These are phyloP conservation scores for Claviceps monticola DNA, from an alignment of 2,329 filamentous ascomycete species.

Conservation along the genomic window DNA sequence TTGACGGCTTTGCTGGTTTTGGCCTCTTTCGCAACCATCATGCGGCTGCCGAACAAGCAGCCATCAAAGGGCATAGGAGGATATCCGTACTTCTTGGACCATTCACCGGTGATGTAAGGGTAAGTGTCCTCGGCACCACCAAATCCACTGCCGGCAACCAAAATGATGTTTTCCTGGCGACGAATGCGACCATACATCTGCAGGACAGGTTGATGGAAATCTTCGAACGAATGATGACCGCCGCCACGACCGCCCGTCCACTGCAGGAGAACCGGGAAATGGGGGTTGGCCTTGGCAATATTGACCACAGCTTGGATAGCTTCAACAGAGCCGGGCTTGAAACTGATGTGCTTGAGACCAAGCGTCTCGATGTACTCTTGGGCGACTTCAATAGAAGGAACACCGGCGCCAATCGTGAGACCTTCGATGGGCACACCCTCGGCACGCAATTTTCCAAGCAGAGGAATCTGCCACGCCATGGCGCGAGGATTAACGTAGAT, in stretches of 20 bases:
- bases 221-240: constrained; percentile 88
- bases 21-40: constrained; percentile 91
- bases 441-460: constrained; percentile 64
- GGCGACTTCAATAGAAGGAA: constrained; percentile 84
- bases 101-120: constrained; percentile 78
- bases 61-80: constrained; percentile 92
- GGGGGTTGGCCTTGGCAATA: constrained; percentile 85
- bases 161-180: constrained; percentile 71
- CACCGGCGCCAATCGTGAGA: constrained; percentile 82
- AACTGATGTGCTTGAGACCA: constrained; percentile 81
- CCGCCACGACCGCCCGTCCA: constrained; percentile 92
- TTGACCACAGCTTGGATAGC: constrained; percentile 84
- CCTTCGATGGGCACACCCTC: constrained; percentile 87
- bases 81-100: constrained; percentile 78
- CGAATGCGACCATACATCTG: constrained; percentile 85
- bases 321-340: constrained; percentile 84
- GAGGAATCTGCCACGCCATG: constrained; percentile 85
- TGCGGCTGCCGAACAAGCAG: constrained; percentile 76
- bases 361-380: constrained; percentile 90
- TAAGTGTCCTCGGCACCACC: constrained; percentile 84
- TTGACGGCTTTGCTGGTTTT: constrained; percentile 80
- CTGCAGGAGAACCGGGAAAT: constrained; percentile 83
- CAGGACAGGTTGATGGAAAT: constrained; percentile 85
- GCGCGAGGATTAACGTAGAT: constrained; percentile 84
- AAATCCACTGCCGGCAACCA: constrained; percentile 85